These are phyloP conservation scores for Rhododendron ferrugineum DNA, from an alignment of 148 eudicot genomes.

Conservation along the genomic window DNA sequence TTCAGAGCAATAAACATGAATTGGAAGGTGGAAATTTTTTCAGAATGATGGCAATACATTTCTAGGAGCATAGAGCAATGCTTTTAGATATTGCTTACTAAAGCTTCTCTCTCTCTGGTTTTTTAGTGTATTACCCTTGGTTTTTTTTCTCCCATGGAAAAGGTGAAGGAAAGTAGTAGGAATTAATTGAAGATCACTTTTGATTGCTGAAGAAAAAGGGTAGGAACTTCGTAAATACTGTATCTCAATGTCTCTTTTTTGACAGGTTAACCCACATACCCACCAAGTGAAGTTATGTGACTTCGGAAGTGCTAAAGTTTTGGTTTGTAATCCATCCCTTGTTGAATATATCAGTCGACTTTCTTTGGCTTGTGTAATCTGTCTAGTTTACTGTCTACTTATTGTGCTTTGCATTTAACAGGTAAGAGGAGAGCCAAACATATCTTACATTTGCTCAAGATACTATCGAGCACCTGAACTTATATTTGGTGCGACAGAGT, in stretches of 20 bases:
- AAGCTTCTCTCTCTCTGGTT: neutral
- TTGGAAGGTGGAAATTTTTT: neutral
- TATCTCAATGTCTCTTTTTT: neutral
- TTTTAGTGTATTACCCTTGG: neutral
- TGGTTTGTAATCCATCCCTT: constrained; percentile 37
- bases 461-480: constrained; percentile 91
- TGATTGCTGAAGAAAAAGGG: neutral
- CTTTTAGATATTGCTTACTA: neutral
- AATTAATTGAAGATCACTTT: neutral
- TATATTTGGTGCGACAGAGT: constrained; percentile 91
- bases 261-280: constrained; percentile 82
- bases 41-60: neutral
- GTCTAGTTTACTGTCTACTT: neutral
- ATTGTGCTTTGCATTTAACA: constrained; percentile 16
- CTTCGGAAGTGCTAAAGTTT: constrained; percentile 91
- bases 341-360: neutral
- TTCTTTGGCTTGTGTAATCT: neutral
- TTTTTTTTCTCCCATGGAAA: neutral
- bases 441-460: constrained; percentile 87
- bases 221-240: neutral
- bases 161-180: neutral
- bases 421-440: constrained; percentile 95
- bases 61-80: neutral
- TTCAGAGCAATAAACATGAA: neutral
- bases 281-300: constrained; percentile 83